Base-by-base conservation (phyloP, 148 eudicot genomes). In the Vaccinium macrocarpon region DNA sequence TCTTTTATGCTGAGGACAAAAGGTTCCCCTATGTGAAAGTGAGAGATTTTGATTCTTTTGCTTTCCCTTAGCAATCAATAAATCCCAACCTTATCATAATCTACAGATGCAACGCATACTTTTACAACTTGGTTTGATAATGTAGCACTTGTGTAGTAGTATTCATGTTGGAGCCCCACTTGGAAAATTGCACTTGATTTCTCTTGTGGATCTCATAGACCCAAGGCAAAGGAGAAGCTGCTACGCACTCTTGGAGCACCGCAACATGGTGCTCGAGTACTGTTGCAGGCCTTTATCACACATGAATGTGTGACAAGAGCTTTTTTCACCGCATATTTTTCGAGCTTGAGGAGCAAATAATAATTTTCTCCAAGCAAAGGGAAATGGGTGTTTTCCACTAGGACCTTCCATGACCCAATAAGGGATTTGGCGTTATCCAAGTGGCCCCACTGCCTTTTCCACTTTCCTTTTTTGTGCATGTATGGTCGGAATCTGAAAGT, bases 401-500 rank as follows among this genome's bases (percentile, higher is more conserved):
- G 92, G 86, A 82, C 82, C 83, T 80, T 9, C 18, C 10, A n/a
- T 19, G 27, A 78, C 70, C 84, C 42, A 83, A 87, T 23, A 79
- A 86, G 78, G 82, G 89, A 90, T 90, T 82, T 80, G 57, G 77
- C 82, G 72, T 8, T 82, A 82, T 82, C 87, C 81, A 77, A 46
- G 29, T 82, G 82, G 85, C 46, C 82, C 87, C 76, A 4, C 25
- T 10, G 38, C 27, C 73, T 29, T 27, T 64, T 21, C 12, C 32
- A 0, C 52, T n/a, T 76, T 46, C 75, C 27, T 77, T 21, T 61
- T 49, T 83, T 56, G 80, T 83, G 71, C 85, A 83, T 83, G 72
- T 48, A 16, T 64, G 55, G n/a, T 75, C 23, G 23, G 15, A 46
- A 18, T 46, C 8, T 10, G 23, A n/a, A 21, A 75, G 35, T 27